Conservation (phyloP, 2,329 filamentous ascomycete genomes). For the Calonectria hawksworthii region DNA sequence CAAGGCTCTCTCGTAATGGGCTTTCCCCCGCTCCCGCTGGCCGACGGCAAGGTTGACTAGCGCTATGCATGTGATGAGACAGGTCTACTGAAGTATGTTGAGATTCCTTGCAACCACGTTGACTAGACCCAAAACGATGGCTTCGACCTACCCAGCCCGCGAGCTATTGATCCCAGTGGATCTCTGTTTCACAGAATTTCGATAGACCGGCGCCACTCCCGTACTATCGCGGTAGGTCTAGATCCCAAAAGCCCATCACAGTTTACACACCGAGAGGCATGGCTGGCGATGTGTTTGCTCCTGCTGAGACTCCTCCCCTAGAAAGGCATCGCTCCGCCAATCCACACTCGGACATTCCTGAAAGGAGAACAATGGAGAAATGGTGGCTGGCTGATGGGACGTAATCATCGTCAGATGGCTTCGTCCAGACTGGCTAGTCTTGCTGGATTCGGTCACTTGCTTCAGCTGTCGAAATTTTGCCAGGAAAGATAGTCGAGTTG, state of each 20-base stretch:
- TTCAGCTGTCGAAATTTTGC: background rate
- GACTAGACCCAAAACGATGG: background rate
- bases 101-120: background rate
- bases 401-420: background rate
- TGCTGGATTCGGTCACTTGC: background rate
- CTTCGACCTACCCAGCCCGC: background rate
- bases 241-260: background rate
- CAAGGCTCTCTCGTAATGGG: no score
- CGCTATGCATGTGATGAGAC: background rate
- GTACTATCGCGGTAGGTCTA: background rate
- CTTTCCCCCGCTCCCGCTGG: background rate
- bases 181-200: background rate
- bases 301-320: background rate
- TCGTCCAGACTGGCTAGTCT: background rate
- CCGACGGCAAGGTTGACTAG: background rate
- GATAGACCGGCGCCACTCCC: background rate
- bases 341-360: background rate
- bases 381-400: background rate
- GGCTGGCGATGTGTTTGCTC: background rate
- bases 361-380: background rate
- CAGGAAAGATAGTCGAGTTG: background rate
- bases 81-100: background rate
- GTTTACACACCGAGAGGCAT: background rate
- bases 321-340: background rate
- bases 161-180: background rate